Evolutionary conservation across 192 early-diverging fungal species (phyloP).

Genomic region (Podila epigama): DNA sequence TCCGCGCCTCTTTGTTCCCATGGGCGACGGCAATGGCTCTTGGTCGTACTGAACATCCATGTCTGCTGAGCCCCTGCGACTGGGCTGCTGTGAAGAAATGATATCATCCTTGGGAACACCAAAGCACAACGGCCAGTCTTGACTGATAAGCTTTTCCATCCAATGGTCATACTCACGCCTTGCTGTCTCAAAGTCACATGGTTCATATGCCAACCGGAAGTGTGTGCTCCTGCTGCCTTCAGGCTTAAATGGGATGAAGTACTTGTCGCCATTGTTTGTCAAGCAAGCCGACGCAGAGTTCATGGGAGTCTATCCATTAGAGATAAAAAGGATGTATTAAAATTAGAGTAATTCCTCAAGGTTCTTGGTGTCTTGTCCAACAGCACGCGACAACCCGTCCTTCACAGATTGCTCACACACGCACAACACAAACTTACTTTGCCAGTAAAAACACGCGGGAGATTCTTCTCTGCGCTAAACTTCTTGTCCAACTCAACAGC

Average conservation of each 20-base stretch:
- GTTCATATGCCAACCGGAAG: slow-evolving; percentile 83
- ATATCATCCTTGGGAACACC: slow-evolving; percentile 54
- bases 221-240: slow-evolving; percentile 69
- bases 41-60: neutral
- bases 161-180: slow-evolving; percentile 73
- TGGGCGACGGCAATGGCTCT: neutral
- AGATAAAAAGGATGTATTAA: neutral
- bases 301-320: slow-evolving; percentile 68
- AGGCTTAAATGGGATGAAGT: slow-evolving; percentile 77
- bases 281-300: slow-evolving; percentile 80
- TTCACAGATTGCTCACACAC: slow-evolving; percentile 6
- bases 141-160: slow-evolving; percentile 70
- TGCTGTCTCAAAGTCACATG: slow-evolving; percentile 80
- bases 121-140: slow-evolving; percentile 91
- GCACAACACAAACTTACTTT: slow-evolving; percentile 75
- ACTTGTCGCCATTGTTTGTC: slow-evolving; percentile 79
- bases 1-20: slow-evolving; percentile 31
- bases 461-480: slow-evolving; percentile 71
- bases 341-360: neutral
- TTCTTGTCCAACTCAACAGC: slow-evolving; percentile 82
- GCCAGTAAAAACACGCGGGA: slow-evolving; percentile 86
- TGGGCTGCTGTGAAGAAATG: neutral
- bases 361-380: neutral
- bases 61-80: neutral
- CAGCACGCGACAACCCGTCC: neutral